Evolutionary conservation across 352 stramenopile genomes (phyloP).

Genomic region (Phytopythium montanum): DNA sequence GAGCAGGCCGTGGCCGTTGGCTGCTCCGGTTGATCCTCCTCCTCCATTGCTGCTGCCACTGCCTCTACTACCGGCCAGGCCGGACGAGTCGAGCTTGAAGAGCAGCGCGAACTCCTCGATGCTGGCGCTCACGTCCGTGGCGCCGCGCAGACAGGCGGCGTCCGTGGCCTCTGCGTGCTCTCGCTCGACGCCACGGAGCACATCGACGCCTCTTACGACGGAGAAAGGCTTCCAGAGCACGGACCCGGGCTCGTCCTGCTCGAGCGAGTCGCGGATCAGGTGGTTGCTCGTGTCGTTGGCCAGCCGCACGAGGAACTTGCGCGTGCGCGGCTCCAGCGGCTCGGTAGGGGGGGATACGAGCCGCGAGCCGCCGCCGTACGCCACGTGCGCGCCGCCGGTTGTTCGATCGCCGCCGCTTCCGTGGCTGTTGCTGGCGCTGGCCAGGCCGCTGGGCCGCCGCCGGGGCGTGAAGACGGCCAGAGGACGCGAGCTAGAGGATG

Average conservation of each 20-base stretch:
- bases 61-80: constrained; percentile 10
- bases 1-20: constrained; percentile 48
- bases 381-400: not conserved
- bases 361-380: constrained; percentile 8
- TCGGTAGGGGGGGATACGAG: constrained; percentile 40
- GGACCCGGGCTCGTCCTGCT: constrained; percentile 31
- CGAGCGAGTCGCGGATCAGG: constrained; percentile 67
- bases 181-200: constrained; percentile 43
- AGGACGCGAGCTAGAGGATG: not conserved
- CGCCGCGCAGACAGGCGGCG: constrained; percentile 55
- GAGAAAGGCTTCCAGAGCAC: constrained; percentile 55
- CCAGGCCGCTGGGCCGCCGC: not conserved
- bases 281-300: constrained; percentile 82
- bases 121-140: constrained; percentile 70
- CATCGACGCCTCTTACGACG: constrained; percentile 45
- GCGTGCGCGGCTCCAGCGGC: constrained; percentile 67
- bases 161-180: constrained; percentile 34
- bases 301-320: constrained; percentile 72
- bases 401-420: not conserved
- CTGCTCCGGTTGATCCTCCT: not conserved
- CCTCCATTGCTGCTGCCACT: not conserved
- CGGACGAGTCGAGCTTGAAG: constrained; percentile 75
- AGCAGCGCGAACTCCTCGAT: constrained; percentile 82
- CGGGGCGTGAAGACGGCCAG: constrained; percentile 7
- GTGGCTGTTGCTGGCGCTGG: not conserved